phyloP scores from a whole-genome alignment of 495 filamentous ascomycete genomes.

The Parmelia sp. region DNA sequence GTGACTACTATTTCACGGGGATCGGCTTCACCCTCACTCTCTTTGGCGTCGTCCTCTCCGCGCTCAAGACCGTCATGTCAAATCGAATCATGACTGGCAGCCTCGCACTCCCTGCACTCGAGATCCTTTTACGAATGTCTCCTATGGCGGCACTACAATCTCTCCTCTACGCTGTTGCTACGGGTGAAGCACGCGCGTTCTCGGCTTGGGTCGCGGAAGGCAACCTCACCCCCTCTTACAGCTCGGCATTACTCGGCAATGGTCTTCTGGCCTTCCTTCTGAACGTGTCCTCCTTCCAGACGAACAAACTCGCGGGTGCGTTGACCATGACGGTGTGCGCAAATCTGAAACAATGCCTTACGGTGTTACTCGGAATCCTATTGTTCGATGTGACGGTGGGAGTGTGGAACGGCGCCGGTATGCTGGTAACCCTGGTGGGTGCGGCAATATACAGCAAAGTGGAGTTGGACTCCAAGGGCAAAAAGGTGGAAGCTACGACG shows the following conservation, averaged over 20 bases:
- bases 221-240: slow-evolving; percentile 13
- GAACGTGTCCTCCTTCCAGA: slow-evolving; percentile 49
- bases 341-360: slow-evolving; percentile 54
- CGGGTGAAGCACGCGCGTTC: slow-evolving; percentile 36
- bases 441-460: slow-evolving; percentile 23
- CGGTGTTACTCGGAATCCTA: slow-evolving; percentile 47
- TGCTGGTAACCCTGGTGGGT: slow-evolving; percentile 19
- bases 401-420: slow-evolving; percentile 33
- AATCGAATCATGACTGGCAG: slow-evolving; percentile 51
- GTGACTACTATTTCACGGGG: slow-evolving; percentile 52
- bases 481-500: slow-evolving; percentile 6
- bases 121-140: slow-evolving; percentile 50
- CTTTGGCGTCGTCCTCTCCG: slow-evolving; percentile 47
- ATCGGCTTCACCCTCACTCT: slow-evolving; percentile 48
- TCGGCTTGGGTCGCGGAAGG: slow-evolving; percentile 15
- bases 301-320: slow-evolving; percentile 51
- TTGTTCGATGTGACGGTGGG: slow-evolving; percentile 47
- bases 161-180: slow-evolving; percentile 41
- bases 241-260: slow-evolving; percentile 38
- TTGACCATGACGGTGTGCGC: slow-evolving; percentile 53
- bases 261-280: slow-evolving; percentile 48
- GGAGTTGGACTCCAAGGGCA: slow-evolving; percentile 19
- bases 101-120: slow-evolving; percentile 45
- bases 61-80: slow-evolving; percentile 51
- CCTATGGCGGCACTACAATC: slow-evolving; percentile 49